These are phyloP conservation scores for Eimeria mitis DNA, from an alignment of 169 alveolate species.

Conservation along the genomic window DNA sequence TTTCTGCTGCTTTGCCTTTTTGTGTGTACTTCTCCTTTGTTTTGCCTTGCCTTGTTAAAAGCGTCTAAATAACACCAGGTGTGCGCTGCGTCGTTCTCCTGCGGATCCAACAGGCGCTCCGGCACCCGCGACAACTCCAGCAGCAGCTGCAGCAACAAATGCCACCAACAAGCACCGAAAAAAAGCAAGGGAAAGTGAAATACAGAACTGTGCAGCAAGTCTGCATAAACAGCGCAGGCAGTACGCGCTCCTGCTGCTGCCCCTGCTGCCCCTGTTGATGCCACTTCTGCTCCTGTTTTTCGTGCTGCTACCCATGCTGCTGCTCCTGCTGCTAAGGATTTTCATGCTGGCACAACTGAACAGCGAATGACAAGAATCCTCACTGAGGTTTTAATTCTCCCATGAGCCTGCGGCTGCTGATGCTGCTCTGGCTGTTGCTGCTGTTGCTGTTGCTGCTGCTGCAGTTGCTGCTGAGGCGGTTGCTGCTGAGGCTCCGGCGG, in stretches of 20 bases:
- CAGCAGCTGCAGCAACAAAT: constrained; percentile 27
- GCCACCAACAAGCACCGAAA: neutral
- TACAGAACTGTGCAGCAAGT: neutral
- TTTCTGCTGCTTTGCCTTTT: neutral
- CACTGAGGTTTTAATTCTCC: neutral
- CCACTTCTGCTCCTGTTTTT: too few species aligned
- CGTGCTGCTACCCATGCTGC: neutral
- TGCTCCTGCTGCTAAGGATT: neutral
- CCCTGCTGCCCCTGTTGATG: neutral
- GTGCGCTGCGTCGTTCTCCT: constrained; percentile 63
- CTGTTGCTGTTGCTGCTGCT: constrained; percentile 6
- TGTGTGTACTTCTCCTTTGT: too few species aligned
- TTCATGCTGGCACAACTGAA: neutral
- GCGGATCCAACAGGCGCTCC: constrained; percentile 60
- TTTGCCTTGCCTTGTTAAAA: constrained; percentile 23
- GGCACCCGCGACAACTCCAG: constrained; percentile 42
- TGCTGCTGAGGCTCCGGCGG: neutral
- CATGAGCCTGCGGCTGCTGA: constrained; percentile 25
- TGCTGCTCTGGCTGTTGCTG: constrained; percentile 11
- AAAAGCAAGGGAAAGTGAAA: neutral
- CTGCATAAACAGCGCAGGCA: neutral
- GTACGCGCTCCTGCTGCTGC: neutral
- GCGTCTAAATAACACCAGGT: constrained; percentile 79
- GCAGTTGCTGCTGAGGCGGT: neutral
- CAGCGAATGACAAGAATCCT: neutral